Percentiles rank a stretch among this genome's conserved stretches.
phyloP scores from a whole-genome alignment of 2,329 filamentous ascomycete species.

The Verticillium klebahnii region DNA sequence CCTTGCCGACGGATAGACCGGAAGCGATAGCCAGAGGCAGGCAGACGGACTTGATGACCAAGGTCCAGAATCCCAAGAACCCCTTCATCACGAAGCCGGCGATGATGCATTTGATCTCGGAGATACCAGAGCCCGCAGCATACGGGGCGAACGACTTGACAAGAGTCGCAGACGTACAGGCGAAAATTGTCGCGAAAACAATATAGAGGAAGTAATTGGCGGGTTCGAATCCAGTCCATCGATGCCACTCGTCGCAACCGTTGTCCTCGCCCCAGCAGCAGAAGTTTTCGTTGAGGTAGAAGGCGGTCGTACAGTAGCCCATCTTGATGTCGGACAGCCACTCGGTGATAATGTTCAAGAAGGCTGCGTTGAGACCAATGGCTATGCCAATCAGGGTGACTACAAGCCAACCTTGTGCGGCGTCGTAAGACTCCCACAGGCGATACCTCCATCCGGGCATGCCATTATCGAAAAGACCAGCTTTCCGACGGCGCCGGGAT shows the following conservation, averaged over 20 bases:
- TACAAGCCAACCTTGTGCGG: slow-evolving; percentile 96
- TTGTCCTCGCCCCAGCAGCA: slow-evolving; percentile 96
- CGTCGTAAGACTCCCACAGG: slow-evolving; percentile 84
- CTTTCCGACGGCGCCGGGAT: slow-evolving; percentile 66
- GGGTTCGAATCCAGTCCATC: slow-evolving; percentile 74
- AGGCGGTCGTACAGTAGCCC: slow-evolving; percentile 91
- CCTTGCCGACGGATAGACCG: slow-evolving; percentile 91
- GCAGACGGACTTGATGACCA: slow-evolving; percentile 90
- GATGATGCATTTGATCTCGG: slow-evolving; percentile 99
- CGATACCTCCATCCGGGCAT: slow-evolving; percentile 74
- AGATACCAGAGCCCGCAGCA: slow-evolving; percentile 93
- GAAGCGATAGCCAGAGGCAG: slow-evolving; percentile 90
- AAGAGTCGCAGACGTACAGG: slow-evolving; percentile 74
- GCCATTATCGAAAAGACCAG: slow-evolving; percentile 66
- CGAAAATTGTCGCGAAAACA: slow-evolving; percentile 77
- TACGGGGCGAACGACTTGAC: slow-evolving; percentile 94
- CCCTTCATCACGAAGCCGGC: slow-evolving; percentile 99
- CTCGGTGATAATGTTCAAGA: slow-evolving; percentile 93
- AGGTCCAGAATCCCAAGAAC: slow-evolving; percentile 85
- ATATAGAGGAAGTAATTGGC: slow-evolving; percentile 88
- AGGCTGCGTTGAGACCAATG: slow-evolving; percentile 88
- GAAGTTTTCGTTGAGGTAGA: slow-evolving; percentile 96
- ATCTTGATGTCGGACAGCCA: slow-evolving; percentile 95
- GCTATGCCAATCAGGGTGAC: slow-evolving; percentile 88
- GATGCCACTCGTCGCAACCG: slow-evolving; percentile 84